These are phyloP conservation scores for Streptanthus diversifolius DNA, from an alignment of 345 rosid genomes.

Conservation along the genomic window DNA sequence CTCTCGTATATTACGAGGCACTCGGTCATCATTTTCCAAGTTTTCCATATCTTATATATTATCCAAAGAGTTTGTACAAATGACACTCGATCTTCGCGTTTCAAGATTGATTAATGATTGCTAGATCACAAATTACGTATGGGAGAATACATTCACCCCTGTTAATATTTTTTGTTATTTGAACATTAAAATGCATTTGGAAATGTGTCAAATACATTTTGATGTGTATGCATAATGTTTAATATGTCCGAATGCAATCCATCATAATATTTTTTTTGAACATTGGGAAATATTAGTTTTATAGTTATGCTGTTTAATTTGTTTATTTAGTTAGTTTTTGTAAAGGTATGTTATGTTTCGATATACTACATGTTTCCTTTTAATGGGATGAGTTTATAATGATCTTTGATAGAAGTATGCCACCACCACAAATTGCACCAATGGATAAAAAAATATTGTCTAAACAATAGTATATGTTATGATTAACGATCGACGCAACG, in stretches of 20 bases:
- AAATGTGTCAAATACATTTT: too few relatives aligned
- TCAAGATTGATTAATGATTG: neutral
- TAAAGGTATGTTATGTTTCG: neutral
- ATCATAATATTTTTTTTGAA: neutral
- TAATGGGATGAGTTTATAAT: neutral
- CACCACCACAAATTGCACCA: neutral
- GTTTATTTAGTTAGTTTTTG: neutral
- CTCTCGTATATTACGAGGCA: too few relatives aligned
- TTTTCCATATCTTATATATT: too few relatives aligned
- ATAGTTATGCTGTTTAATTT: neutral
- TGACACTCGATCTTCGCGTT: too few relatives aligned
- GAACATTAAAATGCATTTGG: too few relatives aligned
- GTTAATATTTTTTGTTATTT: neutral
- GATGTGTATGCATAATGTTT: neutral
- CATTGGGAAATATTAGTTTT: neutral
- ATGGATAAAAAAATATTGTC: neutral
- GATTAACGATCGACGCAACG: neutral
- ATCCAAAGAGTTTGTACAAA: too few relatives aligned
- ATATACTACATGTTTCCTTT: neutral
- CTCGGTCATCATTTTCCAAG: too few relatives aligned
- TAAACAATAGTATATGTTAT: too few relatives aligned
- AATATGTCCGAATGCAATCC: neutral
- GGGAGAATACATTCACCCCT: neutral
- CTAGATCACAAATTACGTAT: neutral
- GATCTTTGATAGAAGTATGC: neutral